phyloP scores from a whole-genome alignment of 805 yeast species.

The Wickerhamiella slavikovae region DNA sequence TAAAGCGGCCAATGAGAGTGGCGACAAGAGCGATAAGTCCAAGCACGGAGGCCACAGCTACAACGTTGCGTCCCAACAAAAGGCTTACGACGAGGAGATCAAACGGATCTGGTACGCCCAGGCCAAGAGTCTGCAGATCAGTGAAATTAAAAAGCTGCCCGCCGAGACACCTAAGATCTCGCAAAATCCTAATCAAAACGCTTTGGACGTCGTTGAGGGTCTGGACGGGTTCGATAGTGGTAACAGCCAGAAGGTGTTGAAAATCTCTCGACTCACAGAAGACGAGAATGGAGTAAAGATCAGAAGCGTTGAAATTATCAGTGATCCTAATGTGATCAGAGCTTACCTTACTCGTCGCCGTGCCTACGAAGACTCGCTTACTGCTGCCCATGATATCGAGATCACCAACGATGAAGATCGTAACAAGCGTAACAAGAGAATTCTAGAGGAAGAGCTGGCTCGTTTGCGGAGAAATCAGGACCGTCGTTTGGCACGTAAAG shows the following conservation, averaged over 20 bases:
- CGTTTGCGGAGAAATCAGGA: constrained; percentile 60
- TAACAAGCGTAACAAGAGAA: constrained; percentile 53
- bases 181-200: constrained; percentile 10
- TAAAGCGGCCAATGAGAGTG: constrained; percentile 20
- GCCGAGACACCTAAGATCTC: constrained; percentile 3
- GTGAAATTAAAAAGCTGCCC: constrained; percentile 19
- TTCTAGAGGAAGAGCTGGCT: constrained; percentile 66
- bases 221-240: constrained; percentile 12
- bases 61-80: constrained; percentile 70
- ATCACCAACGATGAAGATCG: constrained; percentile 72
- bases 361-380: constrained; percentile 39
- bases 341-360: constrained; percentile 62
- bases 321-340: constrained; percentile 70
- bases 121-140: constrained; percentile 32
- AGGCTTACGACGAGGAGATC: constrained; percentile 79
- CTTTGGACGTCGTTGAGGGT: constrained; percentile 20
- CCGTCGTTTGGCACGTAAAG: constrained; percentile 36
- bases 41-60: constrained; percentile 47
- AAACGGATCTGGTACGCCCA: constrained; percentile 80
- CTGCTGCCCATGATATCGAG: constrained; percentile 50
- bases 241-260: constrained; percentile 24
- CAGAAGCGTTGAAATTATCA: constrained; percentile 54
- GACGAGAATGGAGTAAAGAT: constrained; percentile 78
- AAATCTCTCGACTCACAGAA: constrained; percentile 57
- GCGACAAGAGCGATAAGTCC: constrained; percentile 22